phyloP scores from a whole-genome alignment of 495 filamentous ascomycete genomes.

The Penicillium turbatum region DNA sequence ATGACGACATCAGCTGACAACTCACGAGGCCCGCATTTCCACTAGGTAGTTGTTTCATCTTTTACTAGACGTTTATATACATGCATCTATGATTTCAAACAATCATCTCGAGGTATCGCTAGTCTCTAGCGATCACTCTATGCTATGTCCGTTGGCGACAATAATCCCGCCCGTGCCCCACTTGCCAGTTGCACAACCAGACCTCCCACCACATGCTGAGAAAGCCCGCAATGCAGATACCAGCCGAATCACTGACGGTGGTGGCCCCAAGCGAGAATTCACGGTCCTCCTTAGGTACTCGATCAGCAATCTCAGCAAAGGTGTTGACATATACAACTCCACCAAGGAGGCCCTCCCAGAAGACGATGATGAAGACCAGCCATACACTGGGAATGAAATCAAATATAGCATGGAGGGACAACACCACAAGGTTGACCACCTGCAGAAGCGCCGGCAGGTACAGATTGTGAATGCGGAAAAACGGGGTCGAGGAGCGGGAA shows the following conservation, averaged over 20 bases:
- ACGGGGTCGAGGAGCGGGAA: slow-evolving; percentile 83
- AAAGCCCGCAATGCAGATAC: slow-evolving; percentile 86
- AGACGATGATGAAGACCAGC: slow-evolving; percentile 75
- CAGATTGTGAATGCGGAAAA: slow-evolving; percentile 72
- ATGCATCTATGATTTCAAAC: too few relatives aligned
- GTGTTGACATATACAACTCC: slow-evolving; percentile 93
- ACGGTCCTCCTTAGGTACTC: slow-evolving; percentile 66
- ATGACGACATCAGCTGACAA: slow-evolving; percentile 21
- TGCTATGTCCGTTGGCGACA: slow-evolving; percentile 46
- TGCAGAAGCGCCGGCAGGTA: slow-evolving; percentile 86
- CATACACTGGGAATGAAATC: slow-evolving; percentile 80
- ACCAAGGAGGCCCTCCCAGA: slow-evolving; percentile 92
- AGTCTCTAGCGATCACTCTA: not conserved
- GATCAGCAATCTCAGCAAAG: slow-evolving; percentile 86
- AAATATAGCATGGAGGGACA: slow-evolving; percentile 71
- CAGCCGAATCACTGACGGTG: slow-evolving; percentile 86
- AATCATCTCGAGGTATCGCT: too few relatives aligned
- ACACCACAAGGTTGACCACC: slow-evolving; percentile 65
- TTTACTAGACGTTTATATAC: too few relatives aligned
- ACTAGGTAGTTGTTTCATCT: not conserved
- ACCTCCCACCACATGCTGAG: slow-evolving; percentile 81
- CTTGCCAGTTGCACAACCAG: slow-evolving; percentile 77
- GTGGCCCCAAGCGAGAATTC: slow-evolving; percentile 89
- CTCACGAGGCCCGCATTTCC: not conserved
- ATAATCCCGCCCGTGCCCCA: slow-evolving; percentile 69